phyloP scores from a whole-genome alignment of 1,139 yeast species.

The Yamadazyma pseudoaaseri region DNA sequence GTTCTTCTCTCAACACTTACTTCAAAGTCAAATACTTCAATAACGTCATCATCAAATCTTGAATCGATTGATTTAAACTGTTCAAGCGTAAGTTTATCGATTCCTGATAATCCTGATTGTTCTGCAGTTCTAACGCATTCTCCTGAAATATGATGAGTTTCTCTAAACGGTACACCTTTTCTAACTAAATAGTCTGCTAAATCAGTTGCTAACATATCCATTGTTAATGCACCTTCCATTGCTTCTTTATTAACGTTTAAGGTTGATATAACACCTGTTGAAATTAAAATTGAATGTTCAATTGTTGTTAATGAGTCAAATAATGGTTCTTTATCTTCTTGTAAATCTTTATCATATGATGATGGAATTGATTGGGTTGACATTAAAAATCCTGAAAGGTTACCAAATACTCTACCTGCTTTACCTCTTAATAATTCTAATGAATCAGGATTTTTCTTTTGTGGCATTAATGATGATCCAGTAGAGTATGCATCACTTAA shows the following conservation, averaged over 20 bases:
- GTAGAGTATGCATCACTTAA: conserved; percentile 98
- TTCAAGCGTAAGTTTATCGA: conserved; percentile 72
- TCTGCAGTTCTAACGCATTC: conserved; percentile 94
- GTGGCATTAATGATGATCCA: conserved; percentile 98
- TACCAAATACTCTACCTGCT: conserved; percentile 96
- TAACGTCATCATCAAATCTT: conserved; percentile 80
- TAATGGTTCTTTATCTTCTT: conserved; percentile 97
- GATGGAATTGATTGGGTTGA: conserved; percentile 94
- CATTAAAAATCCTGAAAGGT: conserved; percentile 93
- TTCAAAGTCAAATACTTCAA: conserved; percentile 84
- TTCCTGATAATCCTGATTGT: conserved; percentile 68
- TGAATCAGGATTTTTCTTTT: conserved; percentile 97
- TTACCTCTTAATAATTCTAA: conserved; percentile 93
- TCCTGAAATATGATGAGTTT: conserved; percentile 97
- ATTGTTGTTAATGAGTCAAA: conserved; percentile 89
- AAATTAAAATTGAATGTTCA: conserved; percentile 88
- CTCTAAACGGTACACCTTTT: conserved; percentile 98
- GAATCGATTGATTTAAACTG: conserved; percentile 78
- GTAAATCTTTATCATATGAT: conserved; percentile 96
- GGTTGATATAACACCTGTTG: conserved; percentile 95
- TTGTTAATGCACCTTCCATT: conserved; percentile 87
- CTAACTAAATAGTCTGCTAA: conserved; percentile 96
- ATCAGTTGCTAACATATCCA: conserved; percentile 99
- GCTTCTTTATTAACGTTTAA: conserved; percentile 65
- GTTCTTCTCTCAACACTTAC: conserved; percentile 93